Base-by-base conservation (phyloP, 2,329 filamentous ascomycete genomes). In the Lachnellula suecica region DNA sequence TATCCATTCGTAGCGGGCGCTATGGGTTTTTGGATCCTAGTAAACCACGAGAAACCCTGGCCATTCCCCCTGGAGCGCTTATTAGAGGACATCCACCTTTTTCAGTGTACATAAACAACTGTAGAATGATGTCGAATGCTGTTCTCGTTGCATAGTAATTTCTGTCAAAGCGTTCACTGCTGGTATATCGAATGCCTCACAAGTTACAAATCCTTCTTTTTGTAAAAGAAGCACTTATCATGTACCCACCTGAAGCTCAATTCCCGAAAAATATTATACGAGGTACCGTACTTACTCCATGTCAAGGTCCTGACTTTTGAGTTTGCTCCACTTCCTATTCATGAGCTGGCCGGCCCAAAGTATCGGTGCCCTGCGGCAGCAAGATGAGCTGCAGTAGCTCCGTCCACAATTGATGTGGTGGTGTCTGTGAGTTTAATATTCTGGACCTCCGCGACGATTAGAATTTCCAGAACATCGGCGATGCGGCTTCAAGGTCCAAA, bases 361-460 rank as follows among this genome's bases (percentile, higher is more conserved):
- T 51, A 60, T 56, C 56, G 58, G 60, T 60, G 58, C 42, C 44
- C 43, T 56, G 56, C 60, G 62, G 63, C 61, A 63, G 63, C 59
- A 65, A 59, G 61, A 66, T 66, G 64, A 63, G 64, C 51, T 66
- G 63, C 64, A 66, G 61, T 62, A 66, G 59, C 53, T 56, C 47
- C 42, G 45, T 45, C 50, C 17, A 37, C 34, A 37, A n/a, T 58
- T 55, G 54, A 57, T 57, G 59, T 57, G 24, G 24, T 60, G 59
- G 61, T 62, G 53, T 53, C 37, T 51, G 49, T 51, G 47, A 47
- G 49, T 48, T 53, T 57, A 42, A 35, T 53, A 58, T 57, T 55
- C 56, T 59, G 49, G 53, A 52, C 37, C 24, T n/a, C 44, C 34
- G 24, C 53, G 51, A 53, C 46, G 48, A 52, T 53, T 58, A 47